Conservation (phyloP, 1,139 yeast genomes). For the Geotrichum cucujoidarum region DNA sequence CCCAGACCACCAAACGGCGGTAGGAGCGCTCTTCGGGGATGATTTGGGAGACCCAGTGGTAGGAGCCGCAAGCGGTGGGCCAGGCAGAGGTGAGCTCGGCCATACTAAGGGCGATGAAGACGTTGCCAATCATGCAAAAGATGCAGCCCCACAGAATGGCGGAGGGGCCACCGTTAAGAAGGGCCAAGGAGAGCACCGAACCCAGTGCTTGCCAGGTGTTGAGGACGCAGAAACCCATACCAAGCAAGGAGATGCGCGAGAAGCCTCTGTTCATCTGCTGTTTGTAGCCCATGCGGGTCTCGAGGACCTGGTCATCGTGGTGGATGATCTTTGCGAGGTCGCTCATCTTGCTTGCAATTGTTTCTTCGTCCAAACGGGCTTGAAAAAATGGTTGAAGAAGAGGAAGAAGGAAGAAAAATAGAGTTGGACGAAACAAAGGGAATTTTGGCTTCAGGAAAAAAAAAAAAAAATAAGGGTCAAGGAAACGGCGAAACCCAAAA, state of each 20-base stretch:
- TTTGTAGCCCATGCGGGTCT: slow-evolving; percentile 17
- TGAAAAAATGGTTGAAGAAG: not conserved
- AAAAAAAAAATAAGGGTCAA: not conserved
- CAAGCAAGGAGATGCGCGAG: slow-evolving; percentile 20
- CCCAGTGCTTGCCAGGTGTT: slow-evolving; percentile 23
- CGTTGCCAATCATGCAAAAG: slow-evolving; percentile 20
- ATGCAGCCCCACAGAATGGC: slow-evolving; percentile 21
- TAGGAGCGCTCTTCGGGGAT: slow-evolving; percentile 14
- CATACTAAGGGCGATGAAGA: slow-evolving; percentile 18
- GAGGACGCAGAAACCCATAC: slow-evolving; percentile 22
- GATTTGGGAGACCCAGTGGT: slow-evolving; percentile 22
- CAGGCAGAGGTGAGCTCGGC: slow-evolving; percentile 21
- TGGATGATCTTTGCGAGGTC: slow-evolving; percentile 12
- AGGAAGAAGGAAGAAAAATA: not conserved
- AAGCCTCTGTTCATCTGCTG: slow-evolving; percentile 19
- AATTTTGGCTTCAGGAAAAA: too few species aligned
- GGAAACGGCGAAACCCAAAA: not conserved
- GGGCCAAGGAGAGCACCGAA: slow-evolving; percentile 19
- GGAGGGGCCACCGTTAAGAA: slow-evolving; percentile 19
- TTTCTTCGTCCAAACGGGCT: too few species aligned
- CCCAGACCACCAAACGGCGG: slow-evolving; percentile 16
- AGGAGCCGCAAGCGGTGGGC: slow-evolving; percentile 21
- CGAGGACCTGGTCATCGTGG: slow-evolving; percentile 16
- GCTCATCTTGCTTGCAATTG: not conserved
- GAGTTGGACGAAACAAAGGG: too few species aligned